Evolutionary conservation across 345 rosid genomes (phyloP), one percentile per base, ranked within the genome.

Genomic region (Balakata baccata): DNA sequence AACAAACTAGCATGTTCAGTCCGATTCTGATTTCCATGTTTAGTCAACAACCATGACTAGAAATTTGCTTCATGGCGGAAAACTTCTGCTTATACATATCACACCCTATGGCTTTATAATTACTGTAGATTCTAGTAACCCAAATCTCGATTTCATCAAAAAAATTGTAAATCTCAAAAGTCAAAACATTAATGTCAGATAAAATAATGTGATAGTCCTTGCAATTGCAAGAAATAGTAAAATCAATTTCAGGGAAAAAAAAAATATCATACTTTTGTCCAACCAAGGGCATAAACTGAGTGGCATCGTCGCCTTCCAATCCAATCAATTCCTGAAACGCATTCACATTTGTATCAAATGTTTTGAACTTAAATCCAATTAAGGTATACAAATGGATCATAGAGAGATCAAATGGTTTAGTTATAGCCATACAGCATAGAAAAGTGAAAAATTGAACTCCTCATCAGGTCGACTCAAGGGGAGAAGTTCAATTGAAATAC

Each of bases 401-500:
- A 22, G 43, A 74, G 69, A 69, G 71, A 78, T 68, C 50, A 77
- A 76, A 60, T 23, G 17, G 54, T 20, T 69, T 43, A 81, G 69
- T 62, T 61, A 73, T 74, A 69, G 60, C n/a, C 83, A 69, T 87
- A 88, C 96, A 77, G 90, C 83, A 81, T 85, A 88, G 74, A 95
- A 89, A 72, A 80, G 76, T 65, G 90, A 84, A 68, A 89, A 74
- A 71, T 89, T 73, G 70, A 95, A 95, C 79, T 82, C 90, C 79
- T 84, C 88, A 74, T 91, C 84, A 74, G 81, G 86, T 20, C 60
- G 73, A 74, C 87, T 86, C 84, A 95, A 81, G 46, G 98, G 99
- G 57, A 92, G 86, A 83, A 95, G 90, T 70, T 95, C 98, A 79
- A 95, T 95, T 71, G 93, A 81, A 79, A 95, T 89, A 77, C 97